Conservation (phyloP, 2,329 filamentous ascomycete species). For the Neonectria coccinea region DNA sequence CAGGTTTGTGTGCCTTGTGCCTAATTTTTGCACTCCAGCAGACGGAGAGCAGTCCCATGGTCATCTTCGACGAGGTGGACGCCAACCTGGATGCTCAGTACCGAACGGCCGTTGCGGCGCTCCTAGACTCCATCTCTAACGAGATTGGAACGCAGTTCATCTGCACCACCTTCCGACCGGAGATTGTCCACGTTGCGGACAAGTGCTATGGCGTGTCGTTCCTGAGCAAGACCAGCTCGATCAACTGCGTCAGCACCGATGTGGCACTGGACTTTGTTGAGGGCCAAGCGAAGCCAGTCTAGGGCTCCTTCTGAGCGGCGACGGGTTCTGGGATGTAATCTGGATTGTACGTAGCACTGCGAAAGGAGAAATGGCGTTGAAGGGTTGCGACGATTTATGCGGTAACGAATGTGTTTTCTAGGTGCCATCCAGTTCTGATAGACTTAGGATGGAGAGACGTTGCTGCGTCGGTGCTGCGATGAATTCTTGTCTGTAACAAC, state of each 20-base stretch:
- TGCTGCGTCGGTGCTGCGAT: slow-evolving; percentile 27
- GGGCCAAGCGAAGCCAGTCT: slow-evolving; percentile 69
- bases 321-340: slow-evolving; percentile 28
- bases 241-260: slow-evolving; percentile 88
- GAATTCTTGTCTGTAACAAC: slow-evolving; percentile 34
- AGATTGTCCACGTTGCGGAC: slow-evolving; percentile 95
- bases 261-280: slow-evolving; percentile 95
- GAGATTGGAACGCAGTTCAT: slow-evolving; percentile 85
- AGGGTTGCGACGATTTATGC: slow-evolving; percentile 43
- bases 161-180: slow-evolving; percentile 97
- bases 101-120: slow-evolving; percentile 91
- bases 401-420: slow-evolving; percentile 39
- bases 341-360: slow-evolving; percentile 39
- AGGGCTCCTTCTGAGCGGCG: background rate
- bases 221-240: slow-evolving; percentile 91
- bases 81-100: slow-evolving; percentile 99
- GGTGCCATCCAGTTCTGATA: slow-evolving; percentile 33
- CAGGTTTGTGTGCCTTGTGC: slow-evolving; percentile 93
- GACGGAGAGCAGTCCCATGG: slow-evolving; percentile 97
- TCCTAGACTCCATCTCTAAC: slow-evolving; percentile 82
- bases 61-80: slow-evolving; percentile 99
- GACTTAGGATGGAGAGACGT: slow-evolving; percentile 30
- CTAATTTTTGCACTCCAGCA: slow-evolving; percentile 99
- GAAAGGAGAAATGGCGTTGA: slow-evolving; percentile 43
- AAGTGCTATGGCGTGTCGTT: slow-evolving; percentile 98